Evolutionary conservation across 169 alveolate genomes (phyloP).

Genomic region (Prorocentrum cordatum): DNA sequence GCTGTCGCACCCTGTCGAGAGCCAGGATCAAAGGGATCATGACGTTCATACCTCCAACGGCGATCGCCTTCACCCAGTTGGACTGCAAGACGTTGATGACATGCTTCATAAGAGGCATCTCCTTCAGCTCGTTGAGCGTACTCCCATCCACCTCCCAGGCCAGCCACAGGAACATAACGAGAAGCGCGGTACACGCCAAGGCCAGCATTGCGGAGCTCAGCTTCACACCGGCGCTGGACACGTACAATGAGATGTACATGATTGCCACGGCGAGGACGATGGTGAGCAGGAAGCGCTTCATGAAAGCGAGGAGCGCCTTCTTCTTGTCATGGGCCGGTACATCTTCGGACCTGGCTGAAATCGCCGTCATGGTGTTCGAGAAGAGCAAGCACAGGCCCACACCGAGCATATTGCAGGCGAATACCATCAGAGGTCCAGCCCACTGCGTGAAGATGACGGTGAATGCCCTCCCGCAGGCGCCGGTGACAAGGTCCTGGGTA

Average conservation of each 20-base stretch:
- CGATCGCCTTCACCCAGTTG: conserved; percentile 38
- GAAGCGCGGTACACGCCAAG: not conserved
- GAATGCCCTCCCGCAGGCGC: no score
- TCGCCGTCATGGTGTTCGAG: no score
- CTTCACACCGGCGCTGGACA: conserved; percentile 26
- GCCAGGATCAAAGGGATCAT: not conserved
- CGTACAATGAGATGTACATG: conserved; percentile 37
- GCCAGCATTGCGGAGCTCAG: conserved; percentile 31
- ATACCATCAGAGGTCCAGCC: no score
- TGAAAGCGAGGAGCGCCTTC: no score
- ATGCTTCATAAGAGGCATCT: not conserved
- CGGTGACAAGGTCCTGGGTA: no score
- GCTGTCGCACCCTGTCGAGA: not conserved
- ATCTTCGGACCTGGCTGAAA: no score
- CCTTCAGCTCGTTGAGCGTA: not conserved
- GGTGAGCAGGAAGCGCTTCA: no score
- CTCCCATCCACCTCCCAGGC: not conserved
- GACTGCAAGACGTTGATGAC: conserved; percentile 1
- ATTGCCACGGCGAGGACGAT: no score
- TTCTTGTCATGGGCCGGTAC: no score
- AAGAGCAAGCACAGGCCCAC: no score
- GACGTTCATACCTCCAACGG: conserved; percentile 9
- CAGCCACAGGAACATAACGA: not conserved
- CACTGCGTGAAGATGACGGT: no score
- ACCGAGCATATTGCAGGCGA: no score